phyloP scores from a whole-genome alignment of 2,329 filamentous ascomycete genomes.

The Tolypocladium sp. region DNA sequence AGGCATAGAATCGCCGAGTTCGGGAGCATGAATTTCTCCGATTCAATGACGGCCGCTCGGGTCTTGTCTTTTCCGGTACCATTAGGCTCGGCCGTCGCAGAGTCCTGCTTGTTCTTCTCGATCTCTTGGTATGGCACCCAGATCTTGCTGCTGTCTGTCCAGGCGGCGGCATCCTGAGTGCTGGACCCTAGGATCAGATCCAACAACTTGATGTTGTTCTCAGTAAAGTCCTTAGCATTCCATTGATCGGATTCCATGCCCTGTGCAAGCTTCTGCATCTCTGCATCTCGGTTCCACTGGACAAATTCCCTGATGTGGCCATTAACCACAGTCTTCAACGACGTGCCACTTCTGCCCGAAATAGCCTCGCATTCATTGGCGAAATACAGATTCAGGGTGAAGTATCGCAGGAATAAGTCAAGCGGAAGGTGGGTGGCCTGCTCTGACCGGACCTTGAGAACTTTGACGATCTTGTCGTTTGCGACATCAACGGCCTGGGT shows the following conservation, averaged over 20 bases:
- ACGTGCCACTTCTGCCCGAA: constrained; percentile 66
- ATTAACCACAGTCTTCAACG: constrained; percentile 72
- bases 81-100: constrained; percentile 32
- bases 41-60: constrained; percentile 69
- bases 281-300: constrained; percentile 57
- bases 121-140: constrained; percentile 40
- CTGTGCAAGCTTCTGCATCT: constrained; percentile 66
- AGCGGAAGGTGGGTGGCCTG: constrained; percentile 61
- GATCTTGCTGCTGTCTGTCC: constrained; percentile 52
- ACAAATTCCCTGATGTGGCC: constrained; percentile 76
- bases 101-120: constrained; percentile 21
- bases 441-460: constrained; percentile 68
- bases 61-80: constrained; percentile 52
- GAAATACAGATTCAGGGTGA: constrained; percentile 73
- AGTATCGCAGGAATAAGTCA: constrained; percentile 68
- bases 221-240: constrained; percentile 67
- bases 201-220: constrained; percentile 51
- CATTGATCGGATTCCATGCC: constrained; percentile 75
- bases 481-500: constrained; percentile 74
- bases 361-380: constrained; percentile 81
- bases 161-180: constrained; percentile 58
- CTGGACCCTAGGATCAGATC: constrained; percentile 58
- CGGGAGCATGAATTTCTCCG: constrained; percentile 78
- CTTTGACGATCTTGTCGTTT: constrained; percentile 66
- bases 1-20: constrained; percentile 76